These are phyloP conservation scores for Trametes cinnabarina DNA, from an alignment of 768 basidiomycete genomes.

Conservation along the genomic window DNA sequence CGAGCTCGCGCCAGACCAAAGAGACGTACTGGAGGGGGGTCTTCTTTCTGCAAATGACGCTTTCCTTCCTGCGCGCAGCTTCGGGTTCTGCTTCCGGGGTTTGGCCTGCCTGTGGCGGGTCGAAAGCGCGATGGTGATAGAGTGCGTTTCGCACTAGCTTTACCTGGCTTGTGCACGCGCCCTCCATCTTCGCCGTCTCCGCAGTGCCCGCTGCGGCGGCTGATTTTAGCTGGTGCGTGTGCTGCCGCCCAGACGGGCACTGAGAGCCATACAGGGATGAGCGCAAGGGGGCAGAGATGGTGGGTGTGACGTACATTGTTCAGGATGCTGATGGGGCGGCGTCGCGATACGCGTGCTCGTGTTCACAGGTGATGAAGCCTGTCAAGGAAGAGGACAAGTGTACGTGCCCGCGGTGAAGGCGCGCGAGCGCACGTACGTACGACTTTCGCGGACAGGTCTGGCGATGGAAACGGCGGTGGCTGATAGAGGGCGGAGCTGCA, in stretches of 20 bases:
- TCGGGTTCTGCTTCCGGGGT: slow-evolving; percentile 5
- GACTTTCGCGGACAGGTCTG: no score
- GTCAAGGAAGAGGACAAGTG: slow-evolving; percentile 53
- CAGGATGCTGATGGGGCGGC: slow-evolving; percentile 9
- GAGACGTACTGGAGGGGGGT: background rate
- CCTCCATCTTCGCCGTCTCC: no score
- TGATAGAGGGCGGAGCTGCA: background rate
- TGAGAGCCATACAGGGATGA: background rate
- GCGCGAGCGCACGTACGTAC: background rate
- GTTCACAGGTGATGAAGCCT: slow-evolving; percentile 45
- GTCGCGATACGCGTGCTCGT: background rate
- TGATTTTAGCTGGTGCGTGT: background rate
- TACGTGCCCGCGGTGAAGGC: slow-evolving; percentile 35
- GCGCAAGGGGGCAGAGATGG: slow-evolving; percentile 2
- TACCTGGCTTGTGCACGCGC: no score
- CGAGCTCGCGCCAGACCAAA: background rate
- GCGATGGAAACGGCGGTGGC: background rate
- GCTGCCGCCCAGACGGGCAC: background rate
- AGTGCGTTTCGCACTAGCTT: no score
- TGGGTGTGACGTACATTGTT: slow-evolving; percentile 20
- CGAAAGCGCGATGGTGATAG: background rate
- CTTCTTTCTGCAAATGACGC: no score
- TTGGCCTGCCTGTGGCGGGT: background rate
- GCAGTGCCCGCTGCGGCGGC: background rate
- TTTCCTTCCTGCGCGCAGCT: no score